Conservation (phyloP, 805 yeast genomes). For the Tetrapisispora pingtungensis region DNA sequence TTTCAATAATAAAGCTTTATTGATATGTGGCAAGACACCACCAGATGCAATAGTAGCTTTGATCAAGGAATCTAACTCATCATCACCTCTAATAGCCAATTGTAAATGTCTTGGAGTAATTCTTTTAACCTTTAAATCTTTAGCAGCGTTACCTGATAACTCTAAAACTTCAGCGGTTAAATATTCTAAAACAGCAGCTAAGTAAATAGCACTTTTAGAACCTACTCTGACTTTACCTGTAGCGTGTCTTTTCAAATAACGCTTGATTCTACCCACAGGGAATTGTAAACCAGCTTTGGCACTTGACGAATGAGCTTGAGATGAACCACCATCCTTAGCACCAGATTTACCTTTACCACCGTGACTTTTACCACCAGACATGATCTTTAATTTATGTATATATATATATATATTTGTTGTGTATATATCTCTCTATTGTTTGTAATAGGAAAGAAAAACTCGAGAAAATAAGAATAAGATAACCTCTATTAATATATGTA, state of each 20-base stretch:
- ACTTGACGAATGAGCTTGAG: slow-evolving; percentile 66
- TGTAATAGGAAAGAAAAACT: too few relatives aligned
- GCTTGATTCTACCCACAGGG: slow-evolving; percentile 98
- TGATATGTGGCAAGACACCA: slow-evolving; percentile 94
- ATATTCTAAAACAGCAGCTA: slow-evolving; percentile 93
- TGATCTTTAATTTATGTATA: slow-evolving; percentile 16
- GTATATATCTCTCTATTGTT: too few relatives aligned
- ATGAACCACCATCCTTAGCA: slow-evolving; percentile 50
- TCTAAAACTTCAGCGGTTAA: slow-evolving; percentile 94
- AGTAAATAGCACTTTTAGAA: slow-evolving; percentile 89
- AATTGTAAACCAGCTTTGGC: slow-evolving; percentile 93
- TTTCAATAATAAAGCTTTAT: slow-evolving; percentile 69
- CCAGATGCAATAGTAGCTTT: slow-evolving; percentile 96
- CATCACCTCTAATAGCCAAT: slow-evolving; percentile 96
- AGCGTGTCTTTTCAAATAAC: slow-evolving; percentile 86
- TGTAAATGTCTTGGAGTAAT: slow-evolving; percentile 96
- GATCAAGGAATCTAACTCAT: slow-evolving; percentile 87
- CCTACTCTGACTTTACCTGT: slow-evolving; percentile 81
- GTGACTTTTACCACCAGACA: slow-evolving; percentile 96
- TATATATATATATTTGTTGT: too few relatives aligned
- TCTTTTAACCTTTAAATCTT: slow-evolving; percentile 90
- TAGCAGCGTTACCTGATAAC: slow-evolving; percentile 97
- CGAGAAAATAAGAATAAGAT: too few relatives aligned
- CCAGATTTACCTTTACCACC: slow-evolving; percentile 97
- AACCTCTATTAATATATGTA: too few relatives aligned